Evolutionary conservation across 176 grass and related monocot species (phyloP), one percentile per base, ranked within the genome.

Genomic region (Carex myosuroides): DNA sequence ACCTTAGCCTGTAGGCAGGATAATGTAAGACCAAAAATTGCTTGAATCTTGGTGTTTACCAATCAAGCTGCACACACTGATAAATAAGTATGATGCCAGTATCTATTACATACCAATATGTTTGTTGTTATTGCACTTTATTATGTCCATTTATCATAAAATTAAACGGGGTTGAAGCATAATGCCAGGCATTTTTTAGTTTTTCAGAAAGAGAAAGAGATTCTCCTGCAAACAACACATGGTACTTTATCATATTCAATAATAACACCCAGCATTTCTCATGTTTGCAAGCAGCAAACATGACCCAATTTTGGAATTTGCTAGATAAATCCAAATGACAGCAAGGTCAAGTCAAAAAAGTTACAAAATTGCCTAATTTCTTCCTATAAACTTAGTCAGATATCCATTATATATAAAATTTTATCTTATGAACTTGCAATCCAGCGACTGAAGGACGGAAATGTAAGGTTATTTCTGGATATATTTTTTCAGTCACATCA

Each of bases 1-100:
- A 94, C 90, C 88, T 91, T 98, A 84, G 79, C 94, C 95, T 98
- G 86, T 22, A 90, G 80, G 87, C 13, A 75, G 52, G 13, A 76
- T 8, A 30, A 54, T 32, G 48, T 48, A 32, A 55, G 72, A 50
- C 41, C 22, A 8, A 55, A 8, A 55, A 76, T 76, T 76, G 20
- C 13, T 76, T 32, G 48, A 76, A 55, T 53, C 48, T 42, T n/a
- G 3, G 14, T 35, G 64, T 35, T 35, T 70, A 70, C 14, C 14
- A 70, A 1, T 70, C 65, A 42, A 70, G 33, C 33, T 35, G 24
- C 26, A 29, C 26, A 29, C 11, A 69, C 13, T 35, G 33, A 70
- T 70, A 70, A 32, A 70, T 70, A 26, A n/a, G 16, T 74, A 22
- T 21, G 54, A 55, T 76, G 13, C 18, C 48, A 32, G 22, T 55